Evolutionary conservation across 148 eudicot genomes (phyloP).

Genomic region (Vaccinium darrowii): DNA sequence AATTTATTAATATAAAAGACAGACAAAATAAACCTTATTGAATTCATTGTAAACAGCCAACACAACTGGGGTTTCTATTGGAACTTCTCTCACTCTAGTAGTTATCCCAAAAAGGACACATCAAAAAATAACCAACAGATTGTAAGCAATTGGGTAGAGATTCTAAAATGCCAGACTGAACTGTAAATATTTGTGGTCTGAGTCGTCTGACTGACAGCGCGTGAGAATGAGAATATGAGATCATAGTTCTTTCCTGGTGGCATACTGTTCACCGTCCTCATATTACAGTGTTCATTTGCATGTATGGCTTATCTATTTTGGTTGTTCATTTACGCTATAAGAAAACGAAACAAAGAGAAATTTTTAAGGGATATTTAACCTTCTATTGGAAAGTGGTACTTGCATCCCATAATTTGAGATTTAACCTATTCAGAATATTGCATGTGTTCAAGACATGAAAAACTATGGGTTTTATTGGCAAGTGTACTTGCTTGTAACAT

Average conservation of each 20-base stretch:
- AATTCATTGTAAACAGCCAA: not conserved
- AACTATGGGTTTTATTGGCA: not conserved
- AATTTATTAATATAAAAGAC: not conserved
- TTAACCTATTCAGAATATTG: not conserved
- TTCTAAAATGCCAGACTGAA: not conserved
- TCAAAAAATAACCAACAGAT: not conserved
- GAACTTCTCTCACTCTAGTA: not conserved
- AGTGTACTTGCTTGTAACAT: not conserved
- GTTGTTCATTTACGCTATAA: not conserved
- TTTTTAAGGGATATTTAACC: not conserved
- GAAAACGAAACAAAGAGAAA: not conserved
- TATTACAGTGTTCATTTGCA: not conserved
- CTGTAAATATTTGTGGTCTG: not conserved
- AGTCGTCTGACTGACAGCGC: not conserved
- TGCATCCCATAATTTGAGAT: not conserved
- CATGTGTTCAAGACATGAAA: not conserved
- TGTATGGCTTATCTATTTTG: not conserved
- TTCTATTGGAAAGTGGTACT: not conserved
- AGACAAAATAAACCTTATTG: not conserved
- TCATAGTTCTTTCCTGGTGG: not conserved
- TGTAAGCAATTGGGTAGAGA: slow-evolving; percentile 1
- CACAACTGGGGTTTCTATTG: not conserved
- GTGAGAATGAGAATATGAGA: not conserved
- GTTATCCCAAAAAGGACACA: not conserved
- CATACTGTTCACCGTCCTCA: not conserved